Evolutionary conservation across 805 yeast genomes (phyloP), one percentile per base, ranked within the genome.

Genomic region (Schwanniomyces occidentalis): DNA sequence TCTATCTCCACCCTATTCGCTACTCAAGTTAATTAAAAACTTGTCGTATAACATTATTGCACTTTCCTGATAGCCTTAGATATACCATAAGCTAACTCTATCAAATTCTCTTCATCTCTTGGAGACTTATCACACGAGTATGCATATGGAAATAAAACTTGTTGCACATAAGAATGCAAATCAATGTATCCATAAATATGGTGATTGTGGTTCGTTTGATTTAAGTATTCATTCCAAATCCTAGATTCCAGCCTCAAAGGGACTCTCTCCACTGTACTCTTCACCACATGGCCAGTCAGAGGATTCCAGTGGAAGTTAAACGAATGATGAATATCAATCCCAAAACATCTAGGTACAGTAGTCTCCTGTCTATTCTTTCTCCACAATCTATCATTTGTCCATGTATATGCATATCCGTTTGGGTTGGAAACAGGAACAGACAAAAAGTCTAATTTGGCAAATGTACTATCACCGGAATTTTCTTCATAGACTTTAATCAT

Each of bases 381-480:
- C 97, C 97, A 89, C 40, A 89, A 63, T 37, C 97, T 66, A 54
- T 89, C 95, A 18, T 63, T 52, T 2, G 69, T 70, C 96, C 96
- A 89, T 2, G 95, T 71, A 54, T 84, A 83, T 9, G 70, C 85
- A 55, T 89, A 89, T 0, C 97, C 97, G 59, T 89, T 96, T 1
- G 96, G 96, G 52, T 89, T 89, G 57, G 81, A 75, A 8, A 87
- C 85, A 0, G 97, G 97, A 20, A 88, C 71, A 44, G 88, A 79
- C 20, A 85, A 56, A 48, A 85, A 84, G 50, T 87, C 91, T 38
- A 86, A 57, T 29, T 77, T 62, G 29, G 79, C 14, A 40, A 87
- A 58, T 40, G 65, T 78, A 20, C 56, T 76, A 17, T 34, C 30
- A 12, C 18, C 23, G 31, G 68, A 43, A 1, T 66, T 69, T 34